Base-by-base conservation (phyloP, 2,329 filamentous ascomycete species). In the Colletotrichum incanum region DNA sequence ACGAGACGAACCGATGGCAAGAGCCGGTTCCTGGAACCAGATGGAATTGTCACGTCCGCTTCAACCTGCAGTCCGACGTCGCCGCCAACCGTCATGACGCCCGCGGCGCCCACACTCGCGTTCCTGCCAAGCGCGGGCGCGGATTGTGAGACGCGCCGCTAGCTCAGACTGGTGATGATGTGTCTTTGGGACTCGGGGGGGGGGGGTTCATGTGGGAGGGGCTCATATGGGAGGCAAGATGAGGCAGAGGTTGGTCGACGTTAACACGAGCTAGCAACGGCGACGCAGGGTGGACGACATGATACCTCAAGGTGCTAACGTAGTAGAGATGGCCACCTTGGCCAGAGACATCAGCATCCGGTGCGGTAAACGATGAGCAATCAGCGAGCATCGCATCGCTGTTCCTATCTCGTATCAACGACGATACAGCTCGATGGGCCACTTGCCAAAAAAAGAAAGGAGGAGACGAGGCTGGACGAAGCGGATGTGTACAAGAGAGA, bases 91-190 rank as follows among this genome's bases (percentile, higher is more conserved):
- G 55, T 39, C 37, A 31, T 52, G 47, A 52, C 16, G 31, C 31
- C 23, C 49, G 34, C 5, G 34, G 31, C 54, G 34, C 54, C 31
- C 34, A 41, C 31, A 20, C 34, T 23, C 37, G 34, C 11, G 61
- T 54, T 49, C 31, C 45, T 20, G 49, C 47, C 49, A 64, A 54
- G 61, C 61, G 49, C 47, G 49, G 47, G 11, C 23, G 34, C 16
- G 20, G 18, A 52, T 23, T 39, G 45, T 62, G 61, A 64, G 61
- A 64, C 61, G 61, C 61, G 49, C 61, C 49, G 49, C 61, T 64
- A 64, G 37, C 61, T 64, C 18, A 7, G 23, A 64, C 41, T n/a
- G 61, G 49, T 23, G 18, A 41, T 64, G 61, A 64, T 64, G 49
- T 43, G 49, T 20, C 47, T 23, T 41, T 52, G 45, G 45, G 20